A percentile compares a stretch with the other conserved stretches of the same genome.
phyloP scores from a whole-genome alignment of 345 rosid species.

The Populus tremula region DNA sequence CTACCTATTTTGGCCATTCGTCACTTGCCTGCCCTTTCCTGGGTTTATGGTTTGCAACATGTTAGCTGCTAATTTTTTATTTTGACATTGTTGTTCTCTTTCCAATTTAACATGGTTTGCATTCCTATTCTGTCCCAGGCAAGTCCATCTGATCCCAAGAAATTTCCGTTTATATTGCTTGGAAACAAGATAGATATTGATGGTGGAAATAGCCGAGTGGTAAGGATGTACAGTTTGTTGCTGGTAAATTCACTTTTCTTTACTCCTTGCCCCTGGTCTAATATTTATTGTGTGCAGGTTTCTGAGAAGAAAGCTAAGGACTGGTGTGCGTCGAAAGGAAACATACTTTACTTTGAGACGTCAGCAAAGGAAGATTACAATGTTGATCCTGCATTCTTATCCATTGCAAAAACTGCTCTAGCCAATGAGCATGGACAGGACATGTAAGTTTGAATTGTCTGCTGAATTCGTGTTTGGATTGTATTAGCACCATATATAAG shows the following conservation, averaged over 20 bases:
- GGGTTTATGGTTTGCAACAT: background rate
- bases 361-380: slow-evolving; percentile 95
- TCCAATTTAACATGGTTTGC: slow-evolving; percentile 16
- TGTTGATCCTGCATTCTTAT: slow-evolving; percentile 76
- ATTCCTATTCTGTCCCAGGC: slow-evolving; percentile 49
- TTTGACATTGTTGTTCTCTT: background rate
- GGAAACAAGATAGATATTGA: slow-evolving; percentile 98
- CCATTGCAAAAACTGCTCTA: slow-evolving; percentile 78
- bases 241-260: background rate
- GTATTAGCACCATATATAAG: background rate
- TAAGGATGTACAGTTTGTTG: slow-evolving; percentile 29
- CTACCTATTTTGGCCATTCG: background rate
- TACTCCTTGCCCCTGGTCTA: background rate
- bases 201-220: slow-evolving; percentile 99
- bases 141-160: slow-evolving; percentile 66
- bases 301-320: slow-evolving; percentile 98
- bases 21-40: background rate
- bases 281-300: slow-evolving; percentile 46
- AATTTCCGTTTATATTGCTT: slow-evolving; percentile 80
- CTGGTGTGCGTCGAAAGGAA: slow-evolving; percentile 89
- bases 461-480: background rate
- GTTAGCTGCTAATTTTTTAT: background rate
- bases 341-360: slow-evolving; percentile 87
- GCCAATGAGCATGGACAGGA: slow-evolving; percentile 81
- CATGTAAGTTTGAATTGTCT: slow-evolving; percentile 58